Percentiles rank a stretch among this genome's conserved stretches.
phyloP scores from a whole-genome alignment of 345 rosid genomes.

The Arabidopsis thaliana region TAIR10.1 NC_003071.7:12822001-12822500 shows the following conservation, averaged over 20 bases:
- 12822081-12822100: constrained; percentile 50
- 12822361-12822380: constrained; percentile 77
- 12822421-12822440: constrained; percentile 61
- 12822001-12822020: constrained; percentile 43
- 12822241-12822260: background rate
- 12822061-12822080: constrained; percentile 50
- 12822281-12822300: constrained; percentile 98
- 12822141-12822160: constrained; percentile 67
- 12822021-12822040: constrained; percentile 66
- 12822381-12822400: constrained; percentile 71
- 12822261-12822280: constrained; percentile 69
- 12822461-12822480: constrained; percentile 62
- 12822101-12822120: constrained; percentile 61
- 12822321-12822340: constrained; percentile 81
- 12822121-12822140: constrained; percentile 63
- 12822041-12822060: constrained; percentile 71
- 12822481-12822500: constrained; percentile 66
- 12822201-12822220: constrained; percentile 59
- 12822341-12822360: constrained; percentile 85
- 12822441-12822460: constrained; percentile 55
- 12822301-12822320: constrained; percentile 67
- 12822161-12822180: constrained; percentile 80
- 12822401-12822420: constrained; percentile 60
- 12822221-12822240: constrained; percentile 75
- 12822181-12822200: constrained; percentile 52